phyloP scores from a whole-genome alignment of 306 rosid species.

The Inga oerstediana region DNA sequence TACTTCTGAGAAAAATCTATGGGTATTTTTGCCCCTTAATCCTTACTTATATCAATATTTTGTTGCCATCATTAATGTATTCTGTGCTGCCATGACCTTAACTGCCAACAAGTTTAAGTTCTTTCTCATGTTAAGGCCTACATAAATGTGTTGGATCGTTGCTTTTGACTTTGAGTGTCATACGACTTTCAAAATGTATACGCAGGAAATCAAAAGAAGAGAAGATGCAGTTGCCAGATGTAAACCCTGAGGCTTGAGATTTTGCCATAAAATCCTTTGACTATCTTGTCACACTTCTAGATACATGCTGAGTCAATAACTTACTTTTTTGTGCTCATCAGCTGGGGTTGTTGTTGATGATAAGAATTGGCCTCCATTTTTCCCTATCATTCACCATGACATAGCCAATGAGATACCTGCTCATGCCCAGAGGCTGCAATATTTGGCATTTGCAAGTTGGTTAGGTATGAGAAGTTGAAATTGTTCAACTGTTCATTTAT shows the following conservation, averaged over 20 bases:
- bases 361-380: constrained; percentile 96
- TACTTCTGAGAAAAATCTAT: too few species aligned
- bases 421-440: constrained; percentile 94
- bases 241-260: constrained; percentile 27
- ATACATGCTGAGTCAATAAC: constrained; percentile 26
- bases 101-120: constrained; percentile 11
- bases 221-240: constrained; percentile 86
- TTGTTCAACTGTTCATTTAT: neutral
- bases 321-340: constrained; percentile 41
- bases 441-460: constrained; percentile 99
- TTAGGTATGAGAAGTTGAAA: constrained; percentile 59
- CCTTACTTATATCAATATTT: constrained; percentile 8
- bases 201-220: constrained; percentile 83
- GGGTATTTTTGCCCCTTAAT: too few species aligned
- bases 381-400: constrained; percentile 98
- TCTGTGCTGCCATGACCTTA: constrained; percentile 16
- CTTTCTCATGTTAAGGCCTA: constrained; percentile 17
- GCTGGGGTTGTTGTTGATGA: constrained; percentile 80
- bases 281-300: constrained; percentile 10
- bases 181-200: constrained; percentile 34
- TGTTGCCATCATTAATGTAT: constrained; percentile 27
- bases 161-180: constrained; percentile 32
- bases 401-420: constrained; percentile 94
- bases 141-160: constrained; percentile 23
- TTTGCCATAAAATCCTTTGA: constrained; percentile 11